These are phyloP conservation scores for Macrophomina pseudophaseolina DNA, from an alignment of 2,329 filamentous ascomycete species.

Conservation along the genomic window DNA sequence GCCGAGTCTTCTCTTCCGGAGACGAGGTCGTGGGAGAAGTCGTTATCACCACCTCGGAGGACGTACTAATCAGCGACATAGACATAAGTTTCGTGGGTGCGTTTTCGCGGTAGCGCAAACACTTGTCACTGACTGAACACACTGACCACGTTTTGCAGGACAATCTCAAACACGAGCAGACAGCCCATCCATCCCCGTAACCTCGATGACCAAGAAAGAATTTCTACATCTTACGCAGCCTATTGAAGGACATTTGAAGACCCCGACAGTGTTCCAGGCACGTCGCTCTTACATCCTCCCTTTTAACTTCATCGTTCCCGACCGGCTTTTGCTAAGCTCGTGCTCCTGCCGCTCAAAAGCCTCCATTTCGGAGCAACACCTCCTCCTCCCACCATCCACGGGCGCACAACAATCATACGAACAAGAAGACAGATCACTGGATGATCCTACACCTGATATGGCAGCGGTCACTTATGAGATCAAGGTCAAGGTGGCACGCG, in stretches of 20 bases:
- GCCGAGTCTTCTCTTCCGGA: background rate
- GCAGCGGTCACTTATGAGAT: slow-evolving; percentile 1
- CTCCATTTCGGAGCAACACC: background rate
- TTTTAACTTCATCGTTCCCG: slow-evolving; percentile 6
- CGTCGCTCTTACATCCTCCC: background rate
- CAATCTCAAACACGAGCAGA: background rate
- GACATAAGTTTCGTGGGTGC: slow-evolving; percentile 7
- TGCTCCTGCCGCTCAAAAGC: background rate
- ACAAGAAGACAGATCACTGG: background rate
- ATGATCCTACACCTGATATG: slow-evolving; percentile 14
- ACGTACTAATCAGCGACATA: background rate
- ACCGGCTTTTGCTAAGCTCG: background rate
- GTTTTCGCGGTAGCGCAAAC: background rate
- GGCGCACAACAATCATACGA: background rate
- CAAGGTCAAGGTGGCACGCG: background rate
- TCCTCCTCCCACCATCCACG: background rate
- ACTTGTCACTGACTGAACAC: background rate
- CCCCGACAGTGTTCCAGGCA: background rate
- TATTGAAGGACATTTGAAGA: background rate
- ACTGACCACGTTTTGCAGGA: background rate
- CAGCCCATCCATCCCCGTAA: background rate
- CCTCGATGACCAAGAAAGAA: background rate
- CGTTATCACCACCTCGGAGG: background rate
- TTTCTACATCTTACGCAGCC: slow-evolving; percentile 9
- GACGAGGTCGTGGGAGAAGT: background rate